Conservation (phyloP, 495 filamentous ascomycete genomes). For the Evernia prunastri region DNA sequence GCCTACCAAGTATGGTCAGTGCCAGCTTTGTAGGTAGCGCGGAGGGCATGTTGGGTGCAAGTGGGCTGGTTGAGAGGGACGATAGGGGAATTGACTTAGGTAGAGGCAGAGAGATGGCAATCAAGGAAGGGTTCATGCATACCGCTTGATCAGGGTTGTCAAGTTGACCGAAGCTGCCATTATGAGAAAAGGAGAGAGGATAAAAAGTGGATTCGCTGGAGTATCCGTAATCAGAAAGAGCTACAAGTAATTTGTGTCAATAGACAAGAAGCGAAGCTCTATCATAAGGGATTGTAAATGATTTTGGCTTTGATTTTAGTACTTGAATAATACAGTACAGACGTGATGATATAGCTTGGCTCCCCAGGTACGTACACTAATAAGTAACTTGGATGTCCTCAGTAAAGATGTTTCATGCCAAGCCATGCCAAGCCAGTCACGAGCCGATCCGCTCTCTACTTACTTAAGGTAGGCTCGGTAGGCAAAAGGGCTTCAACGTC, state of each 20-base stretch:
- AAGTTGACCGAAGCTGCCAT: constrained; percentile 83
- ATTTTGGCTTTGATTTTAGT: too few species aligned
- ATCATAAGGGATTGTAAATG: too few species aligned
- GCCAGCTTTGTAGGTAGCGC: neutral
- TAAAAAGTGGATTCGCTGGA: neutral
- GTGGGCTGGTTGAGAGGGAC: too few species aligned
- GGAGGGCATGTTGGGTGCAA: neutral
- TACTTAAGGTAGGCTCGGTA: too few species aligned
- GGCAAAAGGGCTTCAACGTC: too few species aligned
- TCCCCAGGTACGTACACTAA: too few species aligned
- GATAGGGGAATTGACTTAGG: neutral
- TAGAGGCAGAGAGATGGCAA: neutral
- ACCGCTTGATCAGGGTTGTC: constrained; percentile 97
- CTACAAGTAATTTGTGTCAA: neutral
- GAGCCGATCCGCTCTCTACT: neutral
- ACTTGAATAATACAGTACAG: too few species aligned
- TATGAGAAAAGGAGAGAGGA: neutral
- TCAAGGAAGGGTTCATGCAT: constrained; percentile 30
- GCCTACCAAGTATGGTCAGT: constrained; percentile 55
- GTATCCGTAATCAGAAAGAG: neutral
- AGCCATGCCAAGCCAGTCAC: neutral
- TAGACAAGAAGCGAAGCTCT: too few species aligned
- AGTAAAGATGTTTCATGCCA: neutral
- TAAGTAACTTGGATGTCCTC: too few species aligned
- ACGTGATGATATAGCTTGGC: too few species aligned